These are phyloP conservation scores for Ophiostoma sp. DNA, from an alignment of 2,329 filamentous ascomycete species.

Conservation along the genomic window DNA sequence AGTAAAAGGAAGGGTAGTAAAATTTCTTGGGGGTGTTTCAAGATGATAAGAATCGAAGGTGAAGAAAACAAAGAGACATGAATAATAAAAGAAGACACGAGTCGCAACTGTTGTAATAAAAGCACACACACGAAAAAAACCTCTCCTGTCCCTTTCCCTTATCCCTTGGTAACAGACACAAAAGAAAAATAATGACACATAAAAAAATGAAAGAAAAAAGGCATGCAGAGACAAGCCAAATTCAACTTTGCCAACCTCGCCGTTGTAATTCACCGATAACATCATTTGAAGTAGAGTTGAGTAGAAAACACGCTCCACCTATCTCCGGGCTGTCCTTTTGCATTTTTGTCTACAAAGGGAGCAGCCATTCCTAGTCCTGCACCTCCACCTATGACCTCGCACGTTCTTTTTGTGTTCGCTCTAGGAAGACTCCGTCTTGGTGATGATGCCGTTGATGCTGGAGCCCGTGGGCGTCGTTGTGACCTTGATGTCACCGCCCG, in stretches of 20 bases:
- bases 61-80: neutral
- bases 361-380: neutral
- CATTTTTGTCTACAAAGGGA: neutral
- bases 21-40: neutral
- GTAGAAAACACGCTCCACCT: neutral
- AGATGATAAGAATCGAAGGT: neutral
- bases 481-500: slow-evolving; percentile 57
- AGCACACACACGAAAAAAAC: neutral
- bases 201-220: neutral
- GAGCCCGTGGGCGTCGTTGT: slow-evolving; percentile 50
- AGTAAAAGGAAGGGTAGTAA: neutral
- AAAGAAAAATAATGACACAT: neutral
- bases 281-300: neutral
- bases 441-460: slow-evolving; percentile 51
- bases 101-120: neutral
- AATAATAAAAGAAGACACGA: neutral
- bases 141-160: neutral
- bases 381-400: neutral
- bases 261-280: neutral
- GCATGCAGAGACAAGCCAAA: neutral
- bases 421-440: slow-evolving; percentile 49
- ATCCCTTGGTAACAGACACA: neutral
- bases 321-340: neutral
- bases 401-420: neutral
- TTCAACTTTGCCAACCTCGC: neutral